phyloP scores from a whole-genome alignment of 192 early-diverging fungal genomes.

The Mortierella claussenii region DNA sequence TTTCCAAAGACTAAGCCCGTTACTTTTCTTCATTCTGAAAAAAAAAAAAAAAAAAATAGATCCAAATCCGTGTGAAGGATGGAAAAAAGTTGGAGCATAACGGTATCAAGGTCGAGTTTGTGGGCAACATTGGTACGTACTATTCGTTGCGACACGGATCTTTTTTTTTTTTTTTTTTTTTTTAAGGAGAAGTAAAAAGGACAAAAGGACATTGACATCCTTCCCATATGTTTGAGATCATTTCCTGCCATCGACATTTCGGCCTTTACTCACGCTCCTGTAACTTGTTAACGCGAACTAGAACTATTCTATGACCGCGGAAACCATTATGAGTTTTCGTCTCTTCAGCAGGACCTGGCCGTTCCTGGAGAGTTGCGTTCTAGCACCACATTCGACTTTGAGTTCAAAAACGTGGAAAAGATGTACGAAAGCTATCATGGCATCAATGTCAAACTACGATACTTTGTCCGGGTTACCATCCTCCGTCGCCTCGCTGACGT shows the following conservation, averaged over 20 bases:
- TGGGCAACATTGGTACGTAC: constrained; percentile 98
- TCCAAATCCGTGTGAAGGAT: constrained; percentile 80
- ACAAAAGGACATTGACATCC: too few species aligned
- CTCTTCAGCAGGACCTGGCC: constrained; percentile 92
- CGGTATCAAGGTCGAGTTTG: constrained; percentile 98
- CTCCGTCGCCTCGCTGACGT: constrained; percentile 88
- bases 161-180: not conserved
- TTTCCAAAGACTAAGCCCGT: not conserved
- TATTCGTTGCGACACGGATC: too few species aligned
- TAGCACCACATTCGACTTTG: constrained; percentile 88
- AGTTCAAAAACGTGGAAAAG: constrained; percentile 99
- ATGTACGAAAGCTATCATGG: constrained; percentile 98
- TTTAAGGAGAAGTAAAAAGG: too few species aligned
- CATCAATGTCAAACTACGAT: constrained; percentile 97
- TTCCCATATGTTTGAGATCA: too few species aligned
- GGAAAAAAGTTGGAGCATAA: constrained; percentile 97
- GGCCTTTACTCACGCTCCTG: not conserved
- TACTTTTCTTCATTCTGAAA: too few species aligned
- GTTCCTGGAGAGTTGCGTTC: constrained; percentile 90
- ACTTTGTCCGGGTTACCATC: constrained; percentile 96
- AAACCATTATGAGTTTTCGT: constrained; percentile 95
- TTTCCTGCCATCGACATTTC: not conserved
- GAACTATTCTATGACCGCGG: constrained; percentile 96
- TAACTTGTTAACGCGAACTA: constrained; percentile 13
- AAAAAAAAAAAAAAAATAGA: constrained; percentile 62